Percentiles rank a stretch among this genome's conserved stretches.
These are phyloP conservation scores for Citrus medica DNA, from an alignment of 345 rosid genomes.

Conservation along the genomic window DNA sequence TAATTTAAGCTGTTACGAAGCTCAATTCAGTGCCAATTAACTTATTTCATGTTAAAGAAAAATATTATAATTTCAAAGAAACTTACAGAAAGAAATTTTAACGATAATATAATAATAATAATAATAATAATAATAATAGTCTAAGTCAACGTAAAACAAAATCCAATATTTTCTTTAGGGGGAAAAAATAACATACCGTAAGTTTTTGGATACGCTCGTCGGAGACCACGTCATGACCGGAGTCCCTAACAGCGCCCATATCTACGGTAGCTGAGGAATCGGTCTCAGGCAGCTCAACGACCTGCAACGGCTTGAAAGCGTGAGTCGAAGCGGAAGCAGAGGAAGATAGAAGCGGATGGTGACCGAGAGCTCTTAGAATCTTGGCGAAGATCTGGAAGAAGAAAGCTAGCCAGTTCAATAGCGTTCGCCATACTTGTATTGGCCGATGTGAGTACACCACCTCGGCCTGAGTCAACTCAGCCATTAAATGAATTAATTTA, in stretches of 20 bases:
- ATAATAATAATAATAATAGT: neutral
- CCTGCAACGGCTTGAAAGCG: slow-evolving; percentile 72
- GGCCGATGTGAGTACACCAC: slow-evolving; percentile 67
- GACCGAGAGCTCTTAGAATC: slow-evolving; percentile 68
- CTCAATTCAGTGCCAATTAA: neutral
- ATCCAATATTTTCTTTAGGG: neutral
- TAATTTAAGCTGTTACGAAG: neutral
- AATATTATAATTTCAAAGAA: neutral
- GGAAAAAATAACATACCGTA: slow-evolving; percentile 34
- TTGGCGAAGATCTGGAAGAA: slow-evolving; percentile 78
- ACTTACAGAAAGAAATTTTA: neutral
- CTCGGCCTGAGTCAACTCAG: slow-evolving; percentile 92
- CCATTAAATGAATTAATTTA: slow-evolving; percentile 40
- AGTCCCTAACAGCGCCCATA: slow-evolving; percentile 35
- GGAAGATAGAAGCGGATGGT: slow-evolving; percentile 62
- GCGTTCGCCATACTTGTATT: slow-evolving; percentile 56
- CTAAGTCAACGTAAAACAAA: slow-evolving; percentile 4
- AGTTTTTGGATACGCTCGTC: slow-evolving; percentile 38
- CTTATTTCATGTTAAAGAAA: neutral
- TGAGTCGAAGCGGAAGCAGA: slow-evolving; percentile 38
- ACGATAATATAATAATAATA: neutral
- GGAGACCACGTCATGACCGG: slow-evolving; percentile 10
- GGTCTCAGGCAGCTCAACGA: slow-evolving; percentile 58
- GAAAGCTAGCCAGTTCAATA: slow-evolving; percentile 78
- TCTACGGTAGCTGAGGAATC: slow-evolving; percentile 48